phyloP scores from a whole-genome alignment of 1,284 basidiomycete genomes.

The Sphaerobolus stellatus region DNA sequence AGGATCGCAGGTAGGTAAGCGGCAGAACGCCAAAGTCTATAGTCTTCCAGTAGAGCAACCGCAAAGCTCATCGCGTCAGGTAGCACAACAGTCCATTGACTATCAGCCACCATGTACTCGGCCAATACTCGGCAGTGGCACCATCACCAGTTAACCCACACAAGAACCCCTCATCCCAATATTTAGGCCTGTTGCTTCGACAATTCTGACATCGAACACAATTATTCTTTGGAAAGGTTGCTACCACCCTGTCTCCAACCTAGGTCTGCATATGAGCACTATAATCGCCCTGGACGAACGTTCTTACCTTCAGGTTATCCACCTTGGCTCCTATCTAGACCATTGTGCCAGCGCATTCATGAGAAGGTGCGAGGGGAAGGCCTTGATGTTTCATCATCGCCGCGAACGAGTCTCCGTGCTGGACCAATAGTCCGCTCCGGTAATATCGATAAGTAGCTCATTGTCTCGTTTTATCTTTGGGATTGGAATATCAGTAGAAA shows the following conservation, averaged over 20 bases:
- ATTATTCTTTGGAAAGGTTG: not conserved
- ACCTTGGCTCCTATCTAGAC: not conserved
- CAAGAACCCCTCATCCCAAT: not conserved
- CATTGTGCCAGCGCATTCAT: not conserved
- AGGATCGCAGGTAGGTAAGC: no score
- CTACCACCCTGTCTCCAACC: not conserved
- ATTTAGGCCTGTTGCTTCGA: not conserved
- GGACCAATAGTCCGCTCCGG: not conserved
- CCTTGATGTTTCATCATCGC: not conserved
- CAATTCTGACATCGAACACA: not conserved
- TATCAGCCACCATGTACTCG: conserved; percentile 29
- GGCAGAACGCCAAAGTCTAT: no score
- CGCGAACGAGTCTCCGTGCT: not conserved
- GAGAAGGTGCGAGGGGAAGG: not conserved
- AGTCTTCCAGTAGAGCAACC: no score
- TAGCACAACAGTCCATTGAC: conserved; percentile 25
- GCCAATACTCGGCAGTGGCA: no score
- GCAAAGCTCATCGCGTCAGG: conserved; percentile 32
- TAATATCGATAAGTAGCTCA: not conserved
- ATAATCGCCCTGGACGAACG: not conserved
- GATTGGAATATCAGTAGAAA: not conserved
- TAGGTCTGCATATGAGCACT: not conserved
- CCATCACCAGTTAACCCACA: conserved; percentile 18
- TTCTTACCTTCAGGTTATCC: not conserved
- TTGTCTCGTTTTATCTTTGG: not conserved